phyloP scores from a whole-genome alignment of 1,139 yeast genomes.

The Debaryomycetaceae sp. region DNA sequence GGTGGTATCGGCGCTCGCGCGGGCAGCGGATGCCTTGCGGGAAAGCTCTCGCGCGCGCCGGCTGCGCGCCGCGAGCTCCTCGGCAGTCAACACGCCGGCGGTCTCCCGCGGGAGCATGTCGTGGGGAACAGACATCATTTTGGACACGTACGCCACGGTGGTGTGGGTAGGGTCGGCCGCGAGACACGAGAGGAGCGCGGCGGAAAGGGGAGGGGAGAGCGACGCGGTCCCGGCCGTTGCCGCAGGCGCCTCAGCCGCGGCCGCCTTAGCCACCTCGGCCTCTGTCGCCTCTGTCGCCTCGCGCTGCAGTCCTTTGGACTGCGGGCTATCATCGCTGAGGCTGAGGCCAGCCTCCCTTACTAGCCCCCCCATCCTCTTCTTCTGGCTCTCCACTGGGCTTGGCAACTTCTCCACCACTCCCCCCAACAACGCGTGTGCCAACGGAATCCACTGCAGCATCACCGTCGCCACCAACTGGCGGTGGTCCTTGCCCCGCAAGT shows the following conservation, averaged over 20 bases:
- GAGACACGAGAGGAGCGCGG: slow-evolving; percentile 62
- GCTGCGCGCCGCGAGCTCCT: slow-evolving; percentile 65
- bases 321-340: too few species aligned
- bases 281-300: slow-evolving; percentile 10
- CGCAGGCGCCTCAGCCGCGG: slow-evolving; percentile 7
- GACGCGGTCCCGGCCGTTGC: too few species aligned
- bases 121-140: slow-evolving; percentile 79
- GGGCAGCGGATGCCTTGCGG: slow-evolving; percentile 60
- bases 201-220: too few species aligned
- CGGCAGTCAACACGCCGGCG: slow-evolving; percentile 36
- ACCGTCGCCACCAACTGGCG: slow-evolving; percentile 60
- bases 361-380: slow-evolving; percentile 62
- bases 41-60: slow-evolving; percentile 69
- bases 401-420: slow-evolving; percentile 85
- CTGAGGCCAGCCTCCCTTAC: too few species aligned
- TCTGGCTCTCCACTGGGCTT: slow-evolving; percentile 75
- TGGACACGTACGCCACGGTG: slow-evolving; percentile 81
- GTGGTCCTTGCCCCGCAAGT: slow-evolving; percentile 73
- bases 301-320: too few species aligned
- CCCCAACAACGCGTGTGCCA: slow-evolving; percentile 78
- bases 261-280: too few species aligned
- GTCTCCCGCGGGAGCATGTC: slow-evolving; percentile 68
- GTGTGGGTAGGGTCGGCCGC: slow-evolving; percentile 48
- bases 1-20: slow-evolving; percentile 15
- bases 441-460: slow-evolving; percentile 92